Evolutionary conservation across 352 stramenopile genomes (phyloP), one percentile per base, ranked within the genome.

Genomic region (Phytophthora brassicae): DNA sequence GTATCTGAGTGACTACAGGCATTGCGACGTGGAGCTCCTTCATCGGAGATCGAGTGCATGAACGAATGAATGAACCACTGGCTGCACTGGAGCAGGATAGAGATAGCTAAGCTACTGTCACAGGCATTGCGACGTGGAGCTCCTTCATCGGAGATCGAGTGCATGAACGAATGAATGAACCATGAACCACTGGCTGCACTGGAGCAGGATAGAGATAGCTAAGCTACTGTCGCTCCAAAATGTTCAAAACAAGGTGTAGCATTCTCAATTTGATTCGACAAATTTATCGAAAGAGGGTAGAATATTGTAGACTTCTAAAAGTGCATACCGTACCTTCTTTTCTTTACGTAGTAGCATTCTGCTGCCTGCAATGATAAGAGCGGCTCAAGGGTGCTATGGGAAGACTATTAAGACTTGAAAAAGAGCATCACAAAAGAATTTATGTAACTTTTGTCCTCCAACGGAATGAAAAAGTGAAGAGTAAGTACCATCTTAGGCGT

Each of bases 401-500:
- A 62, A 16, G 49, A 59, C 29, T 61, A 54, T 46, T 8, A 16
- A 16, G 52, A 50, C n/a, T 55, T 36, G 17, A 23, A 36, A 22
- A 29, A 26, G 22, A 24, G 17, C 16, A 55, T 56, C 13, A 33
- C 48, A 66, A 41, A 38, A 45, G 43, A 38, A 67, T 58, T 38
- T 45, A 61, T 65, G 55, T 51, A 56, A 51, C 17, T 17, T 65
- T 52, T 12, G 24, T 57, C 51, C 28, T 36, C 22, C 44, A 5
- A 26, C 38, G 6, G 16, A 43, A 43, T 43, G 36, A 43, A 13
- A 17, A 47, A 52, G 54, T 59, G 36, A 9, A 58, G 39, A 59
- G 7, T 9, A 38, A 17, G 0, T 22, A n/a, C 7, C 33, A 20
- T 8, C 33, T 74, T 38, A 81, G 14, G 71, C 61, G 53, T 61